Evolutionary conservation across 2,329 filamentous ascomycete genomes (phyloP), one percentile per base, ranked within the genome.

Genomic region (Verticillium klebahnii): DNA sequence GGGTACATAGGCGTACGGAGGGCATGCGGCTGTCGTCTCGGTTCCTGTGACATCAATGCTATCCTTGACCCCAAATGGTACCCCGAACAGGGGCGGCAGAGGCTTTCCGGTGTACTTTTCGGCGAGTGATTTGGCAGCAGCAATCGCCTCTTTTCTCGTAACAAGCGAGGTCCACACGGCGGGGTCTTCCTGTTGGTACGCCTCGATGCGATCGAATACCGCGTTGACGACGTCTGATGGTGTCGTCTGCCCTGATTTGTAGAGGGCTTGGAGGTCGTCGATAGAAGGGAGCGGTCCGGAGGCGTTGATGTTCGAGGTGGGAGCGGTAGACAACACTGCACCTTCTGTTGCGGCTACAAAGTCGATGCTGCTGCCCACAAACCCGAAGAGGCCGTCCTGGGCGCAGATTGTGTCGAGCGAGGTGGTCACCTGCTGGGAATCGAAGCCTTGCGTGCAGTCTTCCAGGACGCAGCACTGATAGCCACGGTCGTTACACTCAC

Each of bases 1-100:
- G 0, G 84, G 77, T 1, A 74, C 74, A 66, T 82, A 82, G 2
- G 80, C 72, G 39, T 82, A 79, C n/a, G 72, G 71, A 34, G 79
- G 78, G 62, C 83, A 85, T 1, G 78, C 82, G 1, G 78, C 78
- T 2, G 83, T 85, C 0, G 83, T 86, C 1, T 71, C 71, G 7
- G 83, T 64, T 1, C 79, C 78, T 14, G 76, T 75, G 15, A 85
- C 74, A 64, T 86, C 83, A 59, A 85, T 82, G 50, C 75, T 82
- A 68, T 86, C 84, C 67, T 86, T 86, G 58, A 85, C 75, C 2
- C 79, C 80, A 65, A 86, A 87, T 0, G 84, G 83, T 2, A 86
- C 70, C 32, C 84, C 84, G 64, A 79, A 86, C 1, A 87, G 74
- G 4, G 81, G 77, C 8, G 82, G 81, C 36, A 80, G 76, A 19